Percentiles rank a stretch among this genome's conserved stretches.
Conservation (phyloP, 345 rosid species). For the Tarenaya hassleriana region DNA sequence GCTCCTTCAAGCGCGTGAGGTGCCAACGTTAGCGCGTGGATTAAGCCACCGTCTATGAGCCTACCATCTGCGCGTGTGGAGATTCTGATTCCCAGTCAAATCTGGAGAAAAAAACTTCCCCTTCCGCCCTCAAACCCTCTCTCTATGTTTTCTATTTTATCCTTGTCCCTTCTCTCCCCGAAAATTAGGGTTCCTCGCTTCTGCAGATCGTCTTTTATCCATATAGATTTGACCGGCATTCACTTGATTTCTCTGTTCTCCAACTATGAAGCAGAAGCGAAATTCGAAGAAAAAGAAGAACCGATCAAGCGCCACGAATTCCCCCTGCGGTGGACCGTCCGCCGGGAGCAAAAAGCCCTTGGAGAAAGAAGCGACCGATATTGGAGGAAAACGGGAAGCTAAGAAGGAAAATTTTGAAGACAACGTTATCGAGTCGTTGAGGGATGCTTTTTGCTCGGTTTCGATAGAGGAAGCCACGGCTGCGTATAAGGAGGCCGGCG, state of each 20-base stretch:
- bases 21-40: constrained; percentile 15
- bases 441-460: constrained; percentile 46
- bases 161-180: constrained; percentile 23
- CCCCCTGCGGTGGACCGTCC: constrained; percentile 18
- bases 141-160: too few relatives aligned
- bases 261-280: constrained; percentile 38
- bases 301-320: constrained; percentile 20
- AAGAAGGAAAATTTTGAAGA: constrained; percentile 8
- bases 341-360: constrained; percentile 24
- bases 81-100: constrained; percentile 23
- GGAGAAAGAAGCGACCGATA: constrained; percentile 16
- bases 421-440: constrained; percentile 26
- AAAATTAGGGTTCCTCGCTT: constrained; percentile 13
- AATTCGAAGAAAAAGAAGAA: constrained; percentile 44
- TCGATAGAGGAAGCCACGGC: constrained; percentile 46
- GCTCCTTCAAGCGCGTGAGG: background rate
- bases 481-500: constrained; percentile 40
- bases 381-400: constrained; percentile 7
- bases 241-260: background rate
- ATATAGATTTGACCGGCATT: background rate
- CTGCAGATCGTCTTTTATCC: background rate
- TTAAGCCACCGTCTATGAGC: too few relatives aligned
- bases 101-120: constrained; percentile 11
- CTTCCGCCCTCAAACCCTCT: constrained; percentile 11
- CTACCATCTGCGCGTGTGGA: too few relatives aligned